Base-by-base conservation (phyloP, 1,284 basidiomycete species). In the Microbotryomycetes sp. region DNA sequence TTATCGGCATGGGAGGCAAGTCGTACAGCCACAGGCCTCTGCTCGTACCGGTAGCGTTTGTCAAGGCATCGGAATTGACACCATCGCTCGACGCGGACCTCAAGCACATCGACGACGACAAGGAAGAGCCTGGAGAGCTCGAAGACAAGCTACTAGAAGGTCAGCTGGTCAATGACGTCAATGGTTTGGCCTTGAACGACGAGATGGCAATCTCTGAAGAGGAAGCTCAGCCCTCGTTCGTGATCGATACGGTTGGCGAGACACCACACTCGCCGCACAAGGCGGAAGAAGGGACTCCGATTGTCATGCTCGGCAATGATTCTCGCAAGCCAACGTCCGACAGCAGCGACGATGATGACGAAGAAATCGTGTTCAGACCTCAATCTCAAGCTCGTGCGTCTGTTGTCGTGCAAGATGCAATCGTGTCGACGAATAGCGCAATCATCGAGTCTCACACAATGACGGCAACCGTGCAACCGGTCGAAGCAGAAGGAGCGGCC, bases 41-140 rank as follows among this genome's bases (percentile, higher is more conserved):
- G 5, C 60, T 68, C 26, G 64, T 66, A 0, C 66, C 66, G 21
- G 66, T 68, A 51, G 61, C 49, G 30, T 68, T 68, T 15, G 66
- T 68, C 21, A 51, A 46, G 13, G 66, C 66, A 2, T 21, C 54
- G 27, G 35, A 23, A 6, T 41, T 41, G 35, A 41, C 35, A 41
- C 35, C 35, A 9, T 41, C 35, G 18, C 35, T 41, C 35, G 35
- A 41, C 35, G 28, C 46, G 0, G 59, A 51, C 0, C 28, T 64
- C 28, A 59, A 59, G 0, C 56, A 53, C 1, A 57, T 62, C 28
- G 64, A 60, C 31, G 63, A 59, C 28, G 54, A 64, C 23, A 59
- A 65, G 51, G 59, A 50, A 6, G 49, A 64, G 18, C 55, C 60
- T 5, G 24, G 29, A 28, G 54, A 56, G 24, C 11, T 18, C 46